Evolutionary conservation across 306 rosid species (phyloP).

Genomic region (Prunus dulcis): DNA sequence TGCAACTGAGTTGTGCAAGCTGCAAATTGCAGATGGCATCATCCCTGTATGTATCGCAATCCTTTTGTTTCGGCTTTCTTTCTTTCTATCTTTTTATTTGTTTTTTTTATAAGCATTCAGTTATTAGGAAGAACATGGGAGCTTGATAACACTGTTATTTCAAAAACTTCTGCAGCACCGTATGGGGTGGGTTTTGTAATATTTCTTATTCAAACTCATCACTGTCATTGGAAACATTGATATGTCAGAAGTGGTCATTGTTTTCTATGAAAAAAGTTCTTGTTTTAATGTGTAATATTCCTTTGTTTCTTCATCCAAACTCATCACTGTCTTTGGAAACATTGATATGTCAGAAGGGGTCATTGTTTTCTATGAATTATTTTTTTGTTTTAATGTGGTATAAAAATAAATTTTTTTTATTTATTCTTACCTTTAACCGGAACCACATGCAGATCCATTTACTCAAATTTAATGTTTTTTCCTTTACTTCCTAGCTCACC

Average conservation of each 20-base stretch:
- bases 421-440: not conserved
- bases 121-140: not conserved
- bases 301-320: not conserved
- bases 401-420: too few species aligned
- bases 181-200: not conserved
- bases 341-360: not conserved
- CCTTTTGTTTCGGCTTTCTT: conserved; percentile 1
- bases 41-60: conserved; percentile 63
- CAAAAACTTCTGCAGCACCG: not conserved
- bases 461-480: not conserved
- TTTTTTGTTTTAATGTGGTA: not conserved
- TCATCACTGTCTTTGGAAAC: not conserved
- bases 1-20: conserved; percentile 55
- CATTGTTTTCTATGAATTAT: not conserved
- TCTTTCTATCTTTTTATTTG: not conserved
- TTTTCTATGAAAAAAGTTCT: not conserved
- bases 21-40: conserved; percentile 78
- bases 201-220: not conserved
- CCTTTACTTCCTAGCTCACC: not conserved
- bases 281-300: not conserved
- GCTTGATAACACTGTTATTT: not conserved
- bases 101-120: not conserved
- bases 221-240: not conserved
- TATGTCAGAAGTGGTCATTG: not conserved
- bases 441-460: not conserved